Evolutionary conservation across 176 grass and related monocot genomes (phyloP).

Genomic region (Oryza nivara): DNA sequence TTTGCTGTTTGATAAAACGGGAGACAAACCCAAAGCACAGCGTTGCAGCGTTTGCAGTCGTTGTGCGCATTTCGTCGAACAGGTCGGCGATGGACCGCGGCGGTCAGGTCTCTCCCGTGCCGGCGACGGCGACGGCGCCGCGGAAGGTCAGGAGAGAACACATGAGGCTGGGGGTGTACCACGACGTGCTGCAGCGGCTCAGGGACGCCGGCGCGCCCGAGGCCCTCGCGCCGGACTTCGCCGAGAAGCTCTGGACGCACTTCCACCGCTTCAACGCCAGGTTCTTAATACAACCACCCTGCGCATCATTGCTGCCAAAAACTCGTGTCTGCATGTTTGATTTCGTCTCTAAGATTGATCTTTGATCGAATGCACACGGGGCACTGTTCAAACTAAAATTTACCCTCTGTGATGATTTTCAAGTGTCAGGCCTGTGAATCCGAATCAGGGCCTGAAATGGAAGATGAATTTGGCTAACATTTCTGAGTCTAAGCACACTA

Average conservation of each 20-base stretch:
- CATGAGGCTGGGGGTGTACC: constrained; percentile 38
- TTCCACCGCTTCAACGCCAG: constrained; percentile 45
- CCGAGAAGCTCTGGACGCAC: constrained; percentile 44
- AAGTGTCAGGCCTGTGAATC: no score
- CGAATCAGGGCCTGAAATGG: no score
- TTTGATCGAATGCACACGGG: neutral
- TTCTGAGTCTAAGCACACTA: no score
- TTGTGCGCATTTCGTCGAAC: constrained; percentile 16
- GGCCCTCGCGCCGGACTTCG: constrained; percentile 30
- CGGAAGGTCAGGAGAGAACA: neutral
- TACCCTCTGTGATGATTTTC: neutral
- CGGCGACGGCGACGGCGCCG: neutral
- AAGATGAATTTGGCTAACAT: no score
- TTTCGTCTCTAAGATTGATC: neutral
- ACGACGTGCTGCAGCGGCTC: constrained; percentile 45
- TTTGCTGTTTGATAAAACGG: neutral
- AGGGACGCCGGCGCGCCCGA: constrained; percentile 33
- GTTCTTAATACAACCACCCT: neutral
- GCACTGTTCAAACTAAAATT: neutral
- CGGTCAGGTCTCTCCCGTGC: neutral
- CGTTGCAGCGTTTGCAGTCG: neutral
- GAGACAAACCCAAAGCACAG: neutral
- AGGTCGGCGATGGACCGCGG: neutral
- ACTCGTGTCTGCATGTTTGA: neutral
- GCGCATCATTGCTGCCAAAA: neutral